Evolutionary conservation across 2,329 filamentous ascomycete genomes (phyloP), one percentile per base, ranked within the genome.

Genomic region (Pyricularia pennisetigena): DNA sequence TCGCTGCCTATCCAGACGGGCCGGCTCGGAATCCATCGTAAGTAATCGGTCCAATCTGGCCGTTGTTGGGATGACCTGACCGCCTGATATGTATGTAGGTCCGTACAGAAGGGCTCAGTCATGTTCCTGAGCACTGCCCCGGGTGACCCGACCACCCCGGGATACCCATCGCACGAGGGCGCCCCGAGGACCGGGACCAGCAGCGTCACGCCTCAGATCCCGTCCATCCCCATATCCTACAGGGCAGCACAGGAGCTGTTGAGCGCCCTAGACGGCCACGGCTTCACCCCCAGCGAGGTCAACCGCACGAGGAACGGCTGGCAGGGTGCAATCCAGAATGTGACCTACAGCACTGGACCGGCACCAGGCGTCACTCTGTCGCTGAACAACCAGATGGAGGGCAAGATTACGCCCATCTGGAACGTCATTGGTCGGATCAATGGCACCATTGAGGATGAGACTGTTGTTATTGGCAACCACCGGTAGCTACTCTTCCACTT

Each of bases 351-450:
- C 67, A 78, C 79, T 1, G 82, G 81, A 0, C 81, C 81, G 0
- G 79, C 81, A 0, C 79, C 91, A 0, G 80, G 84, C 9, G 77
- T 91, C 0, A 85, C 83, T 1, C 79, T 92, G n/a, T 87, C 88
- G 72, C 80, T 89, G 67, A 82, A 84, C 69, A 93, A 93, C 71
- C 79, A 88, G 69, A 90, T 91, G 80, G 85, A 91, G 66, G 90
- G 92, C 69, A 82, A 83, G 2, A 90, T 86, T 4, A 90, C 87
- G 0, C 88, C 89, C 0, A 81, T 93, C 57, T 93, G 90, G 87
- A 88, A 96, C 71, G 88, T 92, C 0, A 92, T 96, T 71, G 92
- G 91, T 26, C 81, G 90, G 30, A 91, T 96, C 75, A 94, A 94
- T 71, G 92, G 92, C 8, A 89, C 88, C 1, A 85, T 92, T 64